Base-by-base conservation (phyloP, 257 asterid genomes). In the Fraxinus excelsior region DNA sequence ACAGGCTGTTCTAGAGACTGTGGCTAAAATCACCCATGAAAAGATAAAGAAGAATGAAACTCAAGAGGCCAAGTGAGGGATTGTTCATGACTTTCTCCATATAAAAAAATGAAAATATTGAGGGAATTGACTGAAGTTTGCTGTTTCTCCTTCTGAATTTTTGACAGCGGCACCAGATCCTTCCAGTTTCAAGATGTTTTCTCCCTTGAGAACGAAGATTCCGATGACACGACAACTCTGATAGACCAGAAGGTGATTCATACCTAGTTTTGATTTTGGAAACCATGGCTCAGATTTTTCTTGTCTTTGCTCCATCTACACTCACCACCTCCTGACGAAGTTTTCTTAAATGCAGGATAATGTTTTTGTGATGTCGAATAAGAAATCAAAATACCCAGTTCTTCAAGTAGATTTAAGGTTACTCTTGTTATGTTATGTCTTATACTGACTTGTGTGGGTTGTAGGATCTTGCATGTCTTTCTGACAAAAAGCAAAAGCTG, bases 321-420 rank as follows among this genome's bases (percentile, higher is more conserved):
- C 35, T 66, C 40, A 46, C 25, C 70, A 65, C 51, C 67, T 71
- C 46, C 80, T 81, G 72, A 81, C 65, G 34, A 51, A 23, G 40
- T 51, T 67, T 74, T 16, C 65, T 67, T 76, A 66, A 62, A 77
- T 81, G 84, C 90, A 94, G 98, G 96, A 94, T 79, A 94, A 94
- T 75, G 90, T 84, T 76, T 94, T 88, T 82, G 97, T 94, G 83
- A 94, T 94, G 96, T 94, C 98, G 74, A 92, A 92, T 81, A 91
- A 80, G 91, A 94, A 94, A 84, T 91, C 98, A 42, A 94, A 91
- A 79, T 94, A 92, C 78, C 98, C 98, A 10, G 89, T 94, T 76
- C 98, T 94, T 84, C 97, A 94, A 90, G 96, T 93, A 73, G 98
- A 91, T 89, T 88, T 87, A 78, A 91, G 98, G 98, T 90, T 76